Base-by-base conservation (phyloP, 139 green algal species). In the Deuterostichococcus epilithicus region DNA sequence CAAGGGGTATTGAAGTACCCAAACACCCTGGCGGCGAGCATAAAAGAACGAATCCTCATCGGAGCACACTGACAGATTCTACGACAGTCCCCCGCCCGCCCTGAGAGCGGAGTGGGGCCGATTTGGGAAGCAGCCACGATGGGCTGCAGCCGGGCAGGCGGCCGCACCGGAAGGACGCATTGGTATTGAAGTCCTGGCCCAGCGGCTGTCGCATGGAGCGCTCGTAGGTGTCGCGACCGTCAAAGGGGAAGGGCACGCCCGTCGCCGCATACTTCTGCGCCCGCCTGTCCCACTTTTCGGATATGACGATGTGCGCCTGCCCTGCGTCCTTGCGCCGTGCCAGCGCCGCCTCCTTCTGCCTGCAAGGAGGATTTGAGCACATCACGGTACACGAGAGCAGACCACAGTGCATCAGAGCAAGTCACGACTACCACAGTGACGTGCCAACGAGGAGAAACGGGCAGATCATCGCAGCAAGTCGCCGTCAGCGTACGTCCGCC, bases 281-380 rank as follows among this genome's bases (percentile, higher is more conserved):
- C 87, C 94, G 95, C 78, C 95, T 95, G 83, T 98, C 94, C 79
- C 82, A 94, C 81, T 92, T 94, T 77, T 99, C 95, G 30, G 37
- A 85, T 1, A 99, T 91, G 2, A 98, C 77, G 0, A 99, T 94
- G 60, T 93, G 82, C 78, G 89, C 85, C 38, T 94, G 72, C 52
- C 88, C 86, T 13, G 93, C 91, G 68, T 99, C 95, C 44, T 84
- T 80, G 30, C 95, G 87, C 5, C 59, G 72, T 8, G 85, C 84
- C 1, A 84, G 82, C 2, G 92, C 87, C 18, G 82, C 83, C 18
- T 86, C 84, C 22, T 85, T 83, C 45, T 85, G 68, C 80, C 83
- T 91, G 83, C 36, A 67, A 22, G 42, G 42, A 52, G 13, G 42
- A 13, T 52, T 8, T 52, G 10, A 52, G 42, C n/a, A n/a, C n/a